Conservation (phyloP, 495 filamentous ascomycete species). For the Xylaria cubensis region DNA sequence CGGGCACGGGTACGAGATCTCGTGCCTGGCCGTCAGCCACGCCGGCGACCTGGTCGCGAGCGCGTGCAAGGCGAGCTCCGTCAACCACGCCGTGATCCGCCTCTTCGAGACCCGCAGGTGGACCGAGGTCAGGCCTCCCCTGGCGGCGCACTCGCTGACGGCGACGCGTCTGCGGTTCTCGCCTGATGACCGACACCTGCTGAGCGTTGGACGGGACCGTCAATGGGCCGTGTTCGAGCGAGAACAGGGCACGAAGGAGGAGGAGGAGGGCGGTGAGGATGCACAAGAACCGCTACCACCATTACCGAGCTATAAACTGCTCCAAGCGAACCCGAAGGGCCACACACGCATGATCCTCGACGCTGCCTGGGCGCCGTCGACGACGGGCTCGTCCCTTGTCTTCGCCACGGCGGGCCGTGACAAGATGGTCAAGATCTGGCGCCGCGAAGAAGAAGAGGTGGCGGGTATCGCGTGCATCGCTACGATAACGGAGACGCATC, state of each 20-base stretch:
- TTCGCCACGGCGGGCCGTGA: conserved; percentile 93
- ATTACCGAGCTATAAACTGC: conserved; percentile 55
- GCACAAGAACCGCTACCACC: background rate
- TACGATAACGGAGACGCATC: conserved; percentile 60
- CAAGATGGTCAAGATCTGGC: conserved; percentile 84
- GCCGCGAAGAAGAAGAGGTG: conserved; percentile 26
- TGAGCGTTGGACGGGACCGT: conserved; percentile 90
- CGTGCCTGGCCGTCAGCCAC: conserved; percentile 80
- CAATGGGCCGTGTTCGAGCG: conserved; percentile 84
- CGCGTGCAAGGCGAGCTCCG: conserved; percentile 89
- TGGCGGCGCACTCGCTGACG: conserved; percentile 83
- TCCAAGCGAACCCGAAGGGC: conserved; percentile 75
- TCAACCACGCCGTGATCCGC: conserved; percentile 93
- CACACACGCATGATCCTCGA: conserved; percentile 92
- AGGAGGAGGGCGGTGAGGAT: conserved; percentile 1
- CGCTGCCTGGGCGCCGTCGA: conserved; percentile 74
- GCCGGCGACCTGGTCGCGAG: conserved; percentile 81
- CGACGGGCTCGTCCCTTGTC: conserved; percentile 36
- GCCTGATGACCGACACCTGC: conserved; percentile 69
- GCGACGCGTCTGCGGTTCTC: conserved; percentile 83
- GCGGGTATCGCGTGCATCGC: conserved; percentile 51
- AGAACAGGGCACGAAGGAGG: conserved; percentile 29
- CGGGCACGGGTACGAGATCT: conserved; percentile 98
- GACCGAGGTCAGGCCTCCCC: conserved; percentile 84
- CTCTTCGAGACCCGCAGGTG: conserved; percentile 85